Conservation (phyloP, 768 basidiomycete species). For the Amanita brunnescens region DNA sequence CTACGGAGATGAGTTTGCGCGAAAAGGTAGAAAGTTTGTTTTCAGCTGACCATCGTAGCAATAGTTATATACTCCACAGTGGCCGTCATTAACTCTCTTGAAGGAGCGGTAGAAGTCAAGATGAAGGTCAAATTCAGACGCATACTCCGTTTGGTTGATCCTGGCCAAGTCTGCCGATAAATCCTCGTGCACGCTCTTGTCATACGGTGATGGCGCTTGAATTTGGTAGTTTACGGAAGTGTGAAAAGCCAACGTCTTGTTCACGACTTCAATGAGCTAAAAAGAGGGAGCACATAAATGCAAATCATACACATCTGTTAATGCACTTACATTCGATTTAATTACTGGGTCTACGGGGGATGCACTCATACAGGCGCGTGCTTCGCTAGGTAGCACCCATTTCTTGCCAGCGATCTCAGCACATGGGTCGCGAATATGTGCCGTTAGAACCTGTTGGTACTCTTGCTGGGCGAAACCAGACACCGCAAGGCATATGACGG, state of each 20-base stretch:
- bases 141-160: conserved; percentile 33
- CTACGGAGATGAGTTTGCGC: conserved; percentile 14
- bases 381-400: conserved; percentile 46
- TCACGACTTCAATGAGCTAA: conserved; percentile 50
- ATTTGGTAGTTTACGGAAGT: conserved; percentile 55
- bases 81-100: conserved; percentile 50
- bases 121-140: conserved; percentile 48
- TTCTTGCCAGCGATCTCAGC: conserved; percentile 42
- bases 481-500: neutral
- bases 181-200: conserved; percentile 48
- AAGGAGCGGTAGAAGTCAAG: conserved; percentile 44
- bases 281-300: neutral
- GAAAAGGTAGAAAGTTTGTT: neutral
- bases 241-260: conserved; percentile 51
- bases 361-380: conserved; percentile 41
- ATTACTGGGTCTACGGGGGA: conserved; percentile 37
- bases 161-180: conserved; percentile 39
- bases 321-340: conserved; percentile 39
- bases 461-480: neutral
- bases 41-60: conserved; percentile 42
- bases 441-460: neutral
- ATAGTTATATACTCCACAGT: conserved; percentile 44
- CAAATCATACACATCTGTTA: neutral
- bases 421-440: conserved; percentile 34
- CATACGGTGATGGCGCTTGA: conserved; percentile 43